Percentiles rank a stretch among this genome's conserved stretches.
Conservation (phyloP, 2,329 filamentous ascomycete species). For the Pseudocercospora macadamiae region DNA sequence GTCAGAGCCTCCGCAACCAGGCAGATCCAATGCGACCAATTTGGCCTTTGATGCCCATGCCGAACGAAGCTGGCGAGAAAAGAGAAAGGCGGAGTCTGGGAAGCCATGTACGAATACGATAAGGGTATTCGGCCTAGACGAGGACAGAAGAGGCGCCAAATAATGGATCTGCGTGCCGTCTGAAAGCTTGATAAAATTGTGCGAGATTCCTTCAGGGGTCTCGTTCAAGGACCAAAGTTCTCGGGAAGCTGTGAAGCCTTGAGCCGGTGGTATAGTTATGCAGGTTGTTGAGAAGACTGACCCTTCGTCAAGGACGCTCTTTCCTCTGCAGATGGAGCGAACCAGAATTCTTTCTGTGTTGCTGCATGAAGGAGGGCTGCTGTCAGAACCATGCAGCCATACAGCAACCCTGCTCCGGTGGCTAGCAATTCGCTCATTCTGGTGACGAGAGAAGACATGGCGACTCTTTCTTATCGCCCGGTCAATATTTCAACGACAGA, state of each 20-base stretch:
- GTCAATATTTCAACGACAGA: too few species aligned
- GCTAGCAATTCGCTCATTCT: slow-evolving; percentile 10
- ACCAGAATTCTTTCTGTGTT: slow-evolving; percentile 23
- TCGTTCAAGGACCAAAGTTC: slow-evolving; percentile 58
- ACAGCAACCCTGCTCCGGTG: slow-evolving; percentile 16
- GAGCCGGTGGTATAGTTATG: background rate
- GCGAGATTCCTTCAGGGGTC: slow-evolving; percentile 50
- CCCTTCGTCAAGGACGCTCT: slow-evolving; percentile 8
- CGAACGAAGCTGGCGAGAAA: slow-evolving; percentile 53
- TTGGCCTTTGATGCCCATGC: slow-evolving; percentile 44
- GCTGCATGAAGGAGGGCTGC: slow-evolving; percentile 19
- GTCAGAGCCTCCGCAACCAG: slow-evolving; percentile 63
- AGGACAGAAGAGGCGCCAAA: slow-evolving; percentile 35
- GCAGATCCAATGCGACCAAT: slow-evolving; percentile 60
- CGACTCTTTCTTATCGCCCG: background rate
- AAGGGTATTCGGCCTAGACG: slow-evolving; percentile 9
- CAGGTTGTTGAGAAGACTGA: background rate
- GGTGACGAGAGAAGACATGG: slow-evolving; percentile 6
- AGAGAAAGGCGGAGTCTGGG: slow-evolving; percentile 61
- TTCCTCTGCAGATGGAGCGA: slow-evolving; percentile 5
- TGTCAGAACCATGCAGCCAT: slow-evolving; percentile 20
- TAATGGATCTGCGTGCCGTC: slow-evolving; percentile 60
- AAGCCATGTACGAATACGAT: slow-evolving; percentile 45
- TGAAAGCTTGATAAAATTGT: slow-evolving; percentile 55
- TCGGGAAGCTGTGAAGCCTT: slow-evolving; percentile 50